Conservation (phyloP, 352 stramenopile genomes). For the Globisporangium paddicum region DNA sequence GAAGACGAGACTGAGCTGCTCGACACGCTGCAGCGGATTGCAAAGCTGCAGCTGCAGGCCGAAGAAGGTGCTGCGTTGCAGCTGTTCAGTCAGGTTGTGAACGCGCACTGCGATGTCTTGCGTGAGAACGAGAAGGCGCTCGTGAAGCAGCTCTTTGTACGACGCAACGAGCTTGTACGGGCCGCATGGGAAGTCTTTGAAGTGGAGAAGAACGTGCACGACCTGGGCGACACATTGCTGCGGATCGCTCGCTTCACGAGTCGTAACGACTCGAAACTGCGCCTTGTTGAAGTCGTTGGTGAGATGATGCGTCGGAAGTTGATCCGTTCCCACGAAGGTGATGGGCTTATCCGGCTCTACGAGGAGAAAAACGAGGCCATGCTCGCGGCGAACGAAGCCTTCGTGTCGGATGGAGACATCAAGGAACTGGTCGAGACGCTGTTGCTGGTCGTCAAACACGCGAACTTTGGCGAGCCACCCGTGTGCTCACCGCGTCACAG, state of each 20-base stretch:
- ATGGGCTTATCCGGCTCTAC: conserved; percentile 60
- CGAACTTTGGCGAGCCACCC: conserved; percentile 40
- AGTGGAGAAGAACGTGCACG: conserved; percentile 33
- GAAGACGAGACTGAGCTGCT: conserved; percentile 58
- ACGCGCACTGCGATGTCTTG: conserved; percentile 33
- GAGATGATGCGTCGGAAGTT: conserved; percentile 60
- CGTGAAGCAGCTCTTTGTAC: conserved; percentile 44
- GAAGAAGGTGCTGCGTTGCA: conserved; percentile 35
- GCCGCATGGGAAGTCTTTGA: conserved; percentile 51
- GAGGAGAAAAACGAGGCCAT: conserved; percentile 68
- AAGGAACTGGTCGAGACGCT: conserved; percentile 77
- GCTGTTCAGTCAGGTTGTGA: conserved; percentile 25
- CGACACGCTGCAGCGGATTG: conserved; percentile 67
- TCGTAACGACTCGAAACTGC: conserved; percentile 36
- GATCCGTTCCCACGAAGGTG: conserved; percentile 45
- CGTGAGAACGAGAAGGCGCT: conserved; percentile 24
- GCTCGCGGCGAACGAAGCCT: conserved; percentile 65
- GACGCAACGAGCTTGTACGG: conserved; percentile 38
- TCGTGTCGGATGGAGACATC: conserved; percentile 64
- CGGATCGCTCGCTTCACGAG: conserved; percentile 50
- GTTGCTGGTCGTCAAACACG: conserved; percentile 79
- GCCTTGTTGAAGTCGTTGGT: conserved; percentile 56
- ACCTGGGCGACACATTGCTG: conserved; percentile 45
- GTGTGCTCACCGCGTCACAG: conserved; percentile 18
- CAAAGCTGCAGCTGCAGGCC: conserved; percentile 48